Evolutionary conservation across 805 yeast species (phyloP).

Genomic region (Saccharomycopsis malanga): DNA sequence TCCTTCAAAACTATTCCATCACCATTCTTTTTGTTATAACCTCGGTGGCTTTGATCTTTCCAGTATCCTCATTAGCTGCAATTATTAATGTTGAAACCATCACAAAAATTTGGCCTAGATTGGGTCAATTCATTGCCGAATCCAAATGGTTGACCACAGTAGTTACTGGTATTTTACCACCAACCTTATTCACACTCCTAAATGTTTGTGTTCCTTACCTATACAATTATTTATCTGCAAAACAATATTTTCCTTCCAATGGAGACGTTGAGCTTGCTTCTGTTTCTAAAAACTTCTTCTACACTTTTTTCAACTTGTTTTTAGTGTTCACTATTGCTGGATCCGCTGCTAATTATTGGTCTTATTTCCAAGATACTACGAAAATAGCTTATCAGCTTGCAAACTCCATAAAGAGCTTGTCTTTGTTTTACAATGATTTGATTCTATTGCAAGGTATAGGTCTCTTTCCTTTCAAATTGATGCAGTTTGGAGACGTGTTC

Average conservation of each 20-base stretch:
- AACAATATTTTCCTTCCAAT: constrained; percentile 48
- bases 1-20: constrained; percentile 33
- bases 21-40: constrained; percentile 41
- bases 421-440: constrained; percentile 50
- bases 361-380: constrained; percentile 51
- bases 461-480: constrained; percentile 51
- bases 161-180: constrained; percentile 58
- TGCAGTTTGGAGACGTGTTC: constrained; percentile 49
- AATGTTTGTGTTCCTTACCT: constrained; percentile 49
- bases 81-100: constrained; percentile 50
- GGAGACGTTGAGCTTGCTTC: constrained; percentile 55
- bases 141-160: constrained; percentile 47
- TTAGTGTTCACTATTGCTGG: constrained; percentile 57
- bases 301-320: constrained; percentile 53
- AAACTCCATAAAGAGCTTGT: constrained; percentile 42
- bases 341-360: constrained; percentile 52
- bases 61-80: constrained; percentile 51
- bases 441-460: constrained; percentile 66
- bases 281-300: constrained; percentile 51
- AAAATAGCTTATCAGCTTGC: constrained; percentile 52
- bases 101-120: constrained; percentile 50
- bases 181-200: constrained; percentile 49
- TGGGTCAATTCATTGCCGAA: constrained; percentile 44
- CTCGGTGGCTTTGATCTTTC: constrained; percentile 46
- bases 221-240: constrained; percentile 41